A percentile compares a stretch with the other conserved stretches of the same genome.
Evolutionary conservation across 2,329 filamentous ascomycete genomes (phyloP).

Genomic region (Chaetomiaceae sp.): DNA sequence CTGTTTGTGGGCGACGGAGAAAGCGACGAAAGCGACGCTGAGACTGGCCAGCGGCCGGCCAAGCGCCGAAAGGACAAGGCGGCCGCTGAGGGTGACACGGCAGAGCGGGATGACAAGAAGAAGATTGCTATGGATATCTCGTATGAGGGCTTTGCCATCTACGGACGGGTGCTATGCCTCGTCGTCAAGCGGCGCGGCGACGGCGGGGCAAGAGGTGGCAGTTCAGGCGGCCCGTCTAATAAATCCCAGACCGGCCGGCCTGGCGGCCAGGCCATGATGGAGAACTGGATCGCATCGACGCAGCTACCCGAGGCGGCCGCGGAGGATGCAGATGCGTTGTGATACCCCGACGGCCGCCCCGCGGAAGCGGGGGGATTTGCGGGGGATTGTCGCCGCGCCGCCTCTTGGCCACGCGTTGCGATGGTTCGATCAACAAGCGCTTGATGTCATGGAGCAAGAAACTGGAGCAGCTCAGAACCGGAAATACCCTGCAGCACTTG

Average conservation of each 20-base stretch:
- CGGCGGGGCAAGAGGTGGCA: slow-evolving; percentile 29
- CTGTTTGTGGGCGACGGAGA: slow-evolving; percentile 29
- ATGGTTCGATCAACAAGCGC: slow-evolving; percentile 3
- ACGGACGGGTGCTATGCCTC: slow-evolving; percentile 85
- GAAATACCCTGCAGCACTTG: slow-evolving; percentile 1
- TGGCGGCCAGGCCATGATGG: slow-evolving; percentile 67
- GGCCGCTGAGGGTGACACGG: slow-evolving; percentile 26
- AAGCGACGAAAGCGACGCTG: slow-evolving; percentile 32
- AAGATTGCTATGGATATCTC: slow-evolving; percentile 80
- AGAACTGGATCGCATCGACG: slow-evolving; percentile 80
- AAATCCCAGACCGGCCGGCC: slow-evolving; percentile 26
- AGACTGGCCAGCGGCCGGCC: slow-evolving; percentile 39
- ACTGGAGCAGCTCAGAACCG: not conserved
- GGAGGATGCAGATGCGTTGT: slow-evolving; percentile 23
- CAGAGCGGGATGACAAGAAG: slow-evolving; percentile 71
- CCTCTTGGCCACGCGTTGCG: not conserved
- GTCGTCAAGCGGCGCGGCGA: slow-evolving; percentile 68
- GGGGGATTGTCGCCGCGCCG: slow-evolving; percentile 4
- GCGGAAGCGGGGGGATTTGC: slow-evolving; percentile 1
- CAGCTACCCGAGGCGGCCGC: slow-evolving; percentile 51
- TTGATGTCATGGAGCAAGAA: slow-evolving; percentile 15
- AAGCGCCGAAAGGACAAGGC: slow-evolving; percentile 43
- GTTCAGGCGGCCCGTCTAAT: slow-evolving; percentile 15
- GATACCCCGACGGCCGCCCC: not conserved
- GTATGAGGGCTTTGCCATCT: slow-evolving; percentile 95